Percentiles rank a stretch among this genome's conserved stretches.
Evolutionary conservation across 2,329 filamentous ascomycete species (phyloP).

Genomic region (Aspergillus caelatus): DNA sequence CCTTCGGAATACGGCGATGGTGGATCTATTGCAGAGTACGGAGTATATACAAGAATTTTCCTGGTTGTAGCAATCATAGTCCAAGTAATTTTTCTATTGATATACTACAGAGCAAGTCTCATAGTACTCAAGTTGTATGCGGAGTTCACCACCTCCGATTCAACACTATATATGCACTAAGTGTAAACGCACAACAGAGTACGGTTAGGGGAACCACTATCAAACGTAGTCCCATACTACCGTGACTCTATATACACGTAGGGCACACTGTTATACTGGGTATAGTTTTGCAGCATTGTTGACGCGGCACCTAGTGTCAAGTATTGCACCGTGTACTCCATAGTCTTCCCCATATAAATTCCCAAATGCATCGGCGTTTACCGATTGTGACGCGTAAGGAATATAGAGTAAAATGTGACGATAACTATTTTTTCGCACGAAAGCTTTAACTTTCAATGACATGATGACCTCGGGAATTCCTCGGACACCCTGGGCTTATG

Average conservation of each 20-base stretch:
- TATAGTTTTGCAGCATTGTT: not conserved
- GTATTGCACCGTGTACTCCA: not conserved
- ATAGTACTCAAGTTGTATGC: not conserved
- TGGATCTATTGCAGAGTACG: not conserved
- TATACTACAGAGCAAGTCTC: not conserved
- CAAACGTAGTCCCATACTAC: not conserved
- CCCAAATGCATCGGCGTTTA: not conserved
- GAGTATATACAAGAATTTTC: not conserved
- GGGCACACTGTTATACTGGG: not conserved
- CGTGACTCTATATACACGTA: slow-evolving; percentile 1
- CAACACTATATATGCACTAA: not conserved
- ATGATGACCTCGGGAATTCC: not conserved
- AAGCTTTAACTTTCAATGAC: not conserved
- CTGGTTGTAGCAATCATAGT: not conserved
- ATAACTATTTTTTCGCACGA: not conserved
- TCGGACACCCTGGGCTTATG: not conserved
- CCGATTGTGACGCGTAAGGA: not conserved
- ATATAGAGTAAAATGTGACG: not conserved
- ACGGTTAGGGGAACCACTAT: not conserved
- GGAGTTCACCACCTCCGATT: not conserved
- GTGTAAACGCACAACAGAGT: not conserved
- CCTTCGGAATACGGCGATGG: not conserved
- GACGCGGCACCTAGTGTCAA: not conserved
- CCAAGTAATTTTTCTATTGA: not conserved
- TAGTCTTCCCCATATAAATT: not conserved